These are phyloP conservation scores for Hibiscus mutabilis DNA, from an alignment of 345 rosid species.

Conservation along the genomic window DNA sequence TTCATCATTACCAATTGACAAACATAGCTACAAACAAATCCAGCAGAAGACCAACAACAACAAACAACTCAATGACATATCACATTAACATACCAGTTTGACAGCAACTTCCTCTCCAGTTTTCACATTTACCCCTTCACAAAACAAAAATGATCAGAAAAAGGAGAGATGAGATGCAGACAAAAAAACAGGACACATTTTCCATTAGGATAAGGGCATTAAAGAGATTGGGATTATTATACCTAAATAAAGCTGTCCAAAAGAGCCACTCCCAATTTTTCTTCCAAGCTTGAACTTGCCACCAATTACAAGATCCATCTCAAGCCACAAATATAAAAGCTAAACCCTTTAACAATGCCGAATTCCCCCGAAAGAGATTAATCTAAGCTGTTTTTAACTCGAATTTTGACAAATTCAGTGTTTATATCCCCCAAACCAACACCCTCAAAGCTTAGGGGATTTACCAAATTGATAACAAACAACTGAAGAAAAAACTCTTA, in stretches of 20 bases:
- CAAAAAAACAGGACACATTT: not conserved
- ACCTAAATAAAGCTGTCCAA: slow-evolving; percentile 78
- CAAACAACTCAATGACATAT: not conserved
- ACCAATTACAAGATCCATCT: slow-evolving; percentile 57
- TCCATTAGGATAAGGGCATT: not conserved
- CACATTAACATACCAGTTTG: slow-evolving; percentile 55
- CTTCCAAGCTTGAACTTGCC: slow-evolving; percentile 66
- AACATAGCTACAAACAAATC: not conserved
- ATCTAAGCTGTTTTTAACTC: slow-evolving; percentile 7
- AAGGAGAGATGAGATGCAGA: not conserved
- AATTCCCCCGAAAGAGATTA: slow-evolving; percentile 1
- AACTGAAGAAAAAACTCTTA: not conserved
- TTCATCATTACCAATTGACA: not conserved
- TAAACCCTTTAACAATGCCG: not conserved
- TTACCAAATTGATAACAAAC: slow-evolving; percentile 16
- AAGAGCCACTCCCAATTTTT: slow-evolving; percentile 83
- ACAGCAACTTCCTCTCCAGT: slow-evolving; percentile 86
- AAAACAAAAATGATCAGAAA: not conserved
- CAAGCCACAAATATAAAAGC: slow-evolving; percentile 9
- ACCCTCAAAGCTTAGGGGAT: slow-evolving; percentile 17
- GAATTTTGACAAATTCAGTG: slow-evolving; percentile 20
- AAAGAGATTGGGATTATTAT: not conserved
- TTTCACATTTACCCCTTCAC: slow-evolving; percentile 63
- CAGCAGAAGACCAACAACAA: not conserved
- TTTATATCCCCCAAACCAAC: slow-evolving; percentile 7